Evolutionary conservation across 1,284 basidiomycete species (phyloP).

Genomic region (Entoloma clypeatum): DNA sequence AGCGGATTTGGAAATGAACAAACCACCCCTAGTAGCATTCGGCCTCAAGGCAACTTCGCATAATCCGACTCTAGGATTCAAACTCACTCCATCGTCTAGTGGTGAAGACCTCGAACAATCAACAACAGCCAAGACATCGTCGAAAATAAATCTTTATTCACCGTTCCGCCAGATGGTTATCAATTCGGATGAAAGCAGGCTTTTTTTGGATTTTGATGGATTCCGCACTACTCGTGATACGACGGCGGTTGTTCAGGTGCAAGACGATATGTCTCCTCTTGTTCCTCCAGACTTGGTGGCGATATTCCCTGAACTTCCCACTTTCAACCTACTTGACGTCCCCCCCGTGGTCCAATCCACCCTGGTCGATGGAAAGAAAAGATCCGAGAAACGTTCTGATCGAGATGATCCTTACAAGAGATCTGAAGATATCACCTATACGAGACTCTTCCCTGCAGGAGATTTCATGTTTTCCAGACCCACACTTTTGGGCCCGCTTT

Average conservation of each 20-base stretch:
- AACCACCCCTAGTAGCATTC: constrained; percentile 1
- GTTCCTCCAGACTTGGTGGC: constrained; percentile 48
- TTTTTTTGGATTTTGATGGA: constrained; percentile 57
- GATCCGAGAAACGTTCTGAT: constrained; percentile 53
- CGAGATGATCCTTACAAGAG: constrained; percentile 69
- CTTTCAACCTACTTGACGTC: constrained; percentile 50
- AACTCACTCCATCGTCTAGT: constrained; percentile 24
- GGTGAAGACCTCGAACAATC: constrained; percentile 27
- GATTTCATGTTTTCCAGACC: constrained; percentile 68
- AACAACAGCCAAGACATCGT: constrained; percentile 31
- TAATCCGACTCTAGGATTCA: constrained; percentile 16
- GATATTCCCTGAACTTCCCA: constrained; percentile 63
- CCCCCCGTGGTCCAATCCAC: constrained; percentile 26
- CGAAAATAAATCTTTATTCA: constrained; percentile 44
- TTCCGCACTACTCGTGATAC: constrained; percentile 34
- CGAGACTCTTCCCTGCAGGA: constrained; percentile 60
- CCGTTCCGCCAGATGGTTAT: constrained; percentile 58
- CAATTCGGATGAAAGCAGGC: constrained; percentile 51
- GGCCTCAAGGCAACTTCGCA: constrained; percentile 17
- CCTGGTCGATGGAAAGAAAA: constrained; percentile 45
- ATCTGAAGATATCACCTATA: constrained; percentile 62
- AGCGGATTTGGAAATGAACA: constrained; percentile 35
- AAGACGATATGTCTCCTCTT: constrained; percentile 30
- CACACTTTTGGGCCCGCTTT: constrained; percentile 63
- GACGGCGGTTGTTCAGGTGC: constrained; percentile 6